Evolutionary conservation across 345 rosid species (phyloP).

Genomic region (Psidium friedrichsthalianum): DNA sequence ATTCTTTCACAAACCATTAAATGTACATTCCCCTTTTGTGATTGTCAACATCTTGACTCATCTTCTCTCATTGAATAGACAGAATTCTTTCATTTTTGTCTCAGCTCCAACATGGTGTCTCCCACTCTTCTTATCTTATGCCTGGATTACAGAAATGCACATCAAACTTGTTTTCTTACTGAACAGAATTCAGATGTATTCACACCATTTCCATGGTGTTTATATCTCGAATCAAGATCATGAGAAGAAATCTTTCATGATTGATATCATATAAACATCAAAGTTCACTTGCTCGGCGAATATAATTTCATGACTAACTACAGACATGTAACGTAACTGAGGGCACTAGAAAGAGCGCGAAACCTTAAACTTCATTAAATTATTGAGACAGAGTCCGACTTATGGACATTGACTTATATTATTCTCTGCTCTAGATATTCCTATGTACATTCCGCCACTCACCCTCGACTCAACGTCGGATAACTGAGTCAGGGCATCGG

Average conservation of each 20-base stretch:
- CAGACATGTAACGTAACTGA: neutral
- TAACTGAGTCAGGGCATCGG: neutral
- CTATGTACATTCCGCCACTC: neutral
- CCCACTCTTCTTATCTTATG: neutral
- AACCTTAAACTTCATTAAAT: neutral
- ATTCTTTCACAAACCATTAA: neutral
- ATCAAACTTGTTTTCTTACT: neutral
- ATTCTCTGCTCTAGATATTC: neutral
- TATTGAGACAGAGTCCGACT: neutral
- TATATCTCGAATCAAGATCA: neutral
- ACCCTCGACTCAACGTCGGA: neutral
- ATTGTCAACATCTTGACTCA: neutral
- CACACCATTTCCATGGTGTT: neutral
- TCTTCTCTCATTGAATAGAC: neutral
- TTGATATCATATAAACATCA: neutral
- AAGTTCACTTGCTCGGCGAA: neutral
- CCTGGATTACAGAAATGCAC: neutral
- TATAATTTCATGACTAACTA: neutral
- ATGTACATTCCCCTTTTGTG: neutral
- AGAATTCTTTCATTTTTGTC: neutral
- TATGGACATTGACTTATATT: neutral
- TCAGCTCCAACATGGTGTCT: neutral
- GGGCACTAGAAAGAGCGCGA: neutral
- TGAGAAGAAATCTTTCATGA: neutral
- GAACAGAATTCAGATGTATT: neutral